phyloP scores from a whole-genome alignment of 257 asterid species.

The Solanum bulbocastanum region DNA sequence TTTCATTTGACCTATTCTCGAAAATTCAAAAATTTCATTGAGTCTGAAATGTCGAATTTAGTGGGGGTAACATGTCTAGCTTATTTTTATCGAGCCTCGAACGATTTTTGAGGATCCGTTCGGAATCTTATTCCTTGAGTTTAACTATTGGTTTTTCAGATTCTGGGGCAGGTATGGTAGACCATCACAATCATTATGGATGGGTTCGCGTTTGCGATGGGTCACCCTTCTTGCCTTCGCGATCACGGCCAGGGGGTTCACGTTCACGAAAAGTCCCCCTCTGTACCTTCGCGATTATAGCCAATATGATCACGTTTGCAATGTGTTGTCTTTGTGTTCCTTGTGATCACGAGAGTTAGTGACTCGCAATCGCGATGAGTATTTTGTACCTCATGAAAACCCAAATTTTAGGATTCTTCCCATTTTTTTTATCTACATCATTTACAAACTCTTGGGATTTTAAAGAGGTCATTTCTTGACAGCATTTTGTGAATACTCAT shows the following conservation, averaged over 20 bases:
- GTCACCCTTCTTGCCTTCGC: not conserved
- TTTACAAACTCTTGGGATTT: not conserved
- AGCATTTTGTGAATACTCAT: no score
- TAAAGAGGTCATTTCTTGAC: not conserved
- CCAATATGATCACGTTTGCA: not conserved
- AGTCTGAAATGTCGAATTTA: no score
- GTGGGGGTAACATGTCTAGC: not conserved
- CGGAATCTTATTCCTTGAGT: not conserved
- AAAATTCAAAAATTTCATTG: no score
- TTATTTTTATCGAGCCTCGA: not conserved
- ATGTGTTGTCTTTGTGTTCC: not conserved
- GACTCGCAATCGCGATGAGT: not conserved
- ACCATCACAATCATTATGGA: not conserved
- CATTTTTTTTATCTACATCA: not conserved
- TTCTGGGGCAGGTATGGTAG: not conserved
- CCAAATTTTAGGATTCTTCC: not conserved
- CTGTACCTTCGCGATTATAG: not conserved
- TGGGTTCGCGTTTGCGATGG: not conserved
- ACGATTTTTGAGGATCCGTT: not conserved
- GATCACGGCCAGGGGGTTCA: not conserved
- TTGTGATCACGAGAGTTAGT: no score
- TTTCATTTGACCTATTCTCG: no score
- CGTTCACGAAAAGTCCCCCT: not conserved
- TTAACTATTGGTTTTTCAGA: not conserved
- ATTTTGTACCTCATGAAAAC: no score